Conservation (phyloP, 2,329 filamentous ascomycete genomes). For the Arachnomyces sp. region DNA sequence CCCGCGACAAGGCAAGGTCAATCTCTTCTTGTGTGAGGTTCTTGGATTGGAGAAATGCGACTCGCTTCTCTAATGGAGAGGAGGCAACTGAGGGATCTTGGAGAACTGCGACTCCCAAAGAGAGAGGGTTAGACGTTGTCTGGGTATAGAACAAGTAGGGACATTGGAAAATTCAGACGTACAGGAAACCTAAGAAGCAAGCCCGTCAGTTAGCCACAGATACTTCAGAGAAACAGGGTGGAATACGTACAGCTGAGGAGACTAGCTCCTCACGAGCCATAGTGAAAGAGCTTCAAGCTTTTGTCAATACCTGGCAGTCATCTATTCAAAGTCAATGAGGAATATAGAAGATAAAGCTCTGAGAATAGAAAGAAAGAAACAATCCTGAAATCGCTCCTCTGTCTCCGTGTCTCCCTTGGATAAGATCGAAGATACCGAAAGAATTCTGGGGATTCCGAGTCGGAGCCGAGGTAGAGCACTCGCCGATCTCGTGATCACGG, state of each 20-base stretch:
- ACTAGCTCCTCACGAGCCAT: slow-evolving; percentile 93
- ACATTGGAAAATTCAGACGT: slow-evolving; percentile 20
- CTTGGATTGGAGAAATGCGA: slow-evolving; percentile 91
- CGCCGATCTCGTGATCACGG: no score
- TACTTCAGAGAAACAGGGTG: slow-evolving; percentile 21
- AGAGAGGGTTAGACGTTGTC: not conserved
- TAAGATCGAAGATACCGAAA: no score
- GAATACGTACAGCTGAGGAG: slow-evolving; percentile 61
- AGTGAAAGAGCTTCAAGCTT: slow-evolving; percentile 38
- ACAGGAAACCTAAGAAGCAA: slow-evolving; percentile 43
- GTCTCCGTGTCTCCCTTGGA: no score
- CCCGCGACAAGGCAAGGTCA: slow-evolving; percentile 70
- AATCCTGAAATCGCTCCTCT: not conserved
- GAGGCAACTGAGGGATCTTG: slow-evolving; percentile 87
- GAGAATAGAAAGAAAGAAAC: slow-evolving; percentile 2
- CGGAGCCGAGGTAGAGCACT: no score
- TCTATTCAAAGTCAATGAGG: slow-evolving; percentile 3
- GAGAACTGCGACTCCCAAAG: slow-evolving; percentile 54
- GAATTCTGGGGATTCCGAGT: no score
- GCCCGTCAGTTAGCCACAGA: slow-evolving; percentile 18
- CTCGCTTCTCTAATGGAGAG: slow-evolving; percentile 84
- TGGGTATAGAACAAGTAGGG: no score
- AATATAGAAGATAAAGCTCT: slow-evolving; percentile 5
- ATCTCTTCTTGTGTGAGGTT: slow-evolving; percentile 96
- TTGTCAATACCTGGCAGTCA: slow-evolving; percentile 2